Conservation (phyloP, 345 rosid genomes). For the Murraya koenigii region DNA sequence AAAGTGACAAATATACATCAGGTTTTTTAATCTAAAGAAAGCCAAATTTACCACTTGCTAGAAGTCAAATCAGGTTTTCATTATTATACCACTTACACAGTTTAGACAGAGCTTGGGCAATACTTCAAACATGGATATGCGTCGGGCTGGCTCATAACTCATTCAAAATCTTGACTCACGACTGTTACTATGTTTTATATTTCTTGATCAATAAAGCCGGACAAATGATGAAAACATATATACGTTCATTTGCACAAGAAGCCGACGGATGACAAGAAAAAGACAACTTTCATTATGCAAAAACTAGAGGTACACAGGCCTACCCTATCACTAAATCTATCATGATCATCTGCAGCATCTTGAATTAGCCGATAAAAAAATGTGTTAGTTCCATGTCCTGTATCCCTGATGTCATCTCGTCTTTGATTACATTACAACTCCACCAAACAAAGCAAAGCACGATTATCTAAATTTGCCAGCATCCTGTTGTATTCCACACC, state of each 20-base stretch:
- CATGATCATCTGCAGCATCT: neutral
- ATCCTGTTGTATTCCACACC: neutral
- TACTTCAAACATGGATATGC: neutral
- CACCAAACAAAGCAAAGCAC: neutral
- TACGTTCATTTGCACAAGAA: neutral
- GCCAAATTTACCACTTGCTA: no score
- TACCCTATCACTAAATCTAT: neutral
- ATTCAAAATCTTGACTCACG: neutral
- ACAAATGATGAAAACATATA: neutral
- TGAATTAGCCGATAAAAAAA: neutral
- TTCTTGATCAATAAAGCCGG: neutral
- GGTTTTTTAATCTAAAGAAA: no score
- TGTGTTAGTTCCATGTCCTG: neutral
- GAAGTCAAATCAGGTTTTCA: no score
- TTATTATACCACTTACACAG: no score
- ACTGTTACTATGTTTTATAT: no score
- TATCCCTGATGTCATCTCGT: neutral
- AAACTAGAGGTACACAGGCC: no score
- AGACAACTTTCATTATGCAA: no score
- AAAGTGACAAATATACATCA: no score
- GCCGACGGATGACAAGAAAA: neutral
- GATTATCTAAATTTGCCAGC: neutral
- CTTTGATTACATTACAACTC: neutral
- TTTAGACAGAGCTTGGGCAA: neutral
- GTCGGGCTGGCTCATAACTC: neutral